A percentile compares a stretch with the other conserved stretches of the same genome.
These are phyloP conservation scores for Pythium myriotylum DNA, from an alignment of 352 stramenopile genomes.

Conservation along the genomic window DNA sequence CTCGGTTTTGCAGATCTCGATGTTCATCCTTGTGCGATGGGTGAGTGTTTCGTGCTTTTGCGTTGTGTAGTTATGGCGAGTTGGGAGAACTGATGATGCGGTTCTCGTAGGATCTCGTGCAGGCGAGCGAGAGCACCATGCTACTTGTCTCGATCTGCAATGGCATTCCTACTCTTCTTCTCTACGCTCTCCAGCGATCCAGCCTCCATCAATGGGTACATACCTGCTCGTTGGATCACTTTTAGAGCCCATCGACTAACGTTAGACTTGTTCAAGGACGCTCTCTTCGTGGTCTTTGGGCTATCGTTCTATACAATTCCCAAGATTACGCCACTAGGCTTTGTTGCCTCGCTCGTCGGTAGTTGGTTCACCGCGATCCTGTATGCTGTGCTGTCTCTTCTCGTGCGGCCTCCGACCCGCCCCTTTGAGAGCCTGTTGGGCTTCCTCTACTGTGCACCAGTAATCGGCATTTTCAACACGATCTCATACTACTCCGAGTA, in stretches of 20 bases:
- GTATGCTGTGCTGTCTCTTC: slow-evolving; percentile 58
- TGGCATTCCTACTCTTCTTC: slow-evolving; percentile 64
- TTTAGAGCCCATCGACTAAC: too few species aligned
- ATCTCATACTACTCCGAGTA: slow-evolving; percentile 89
- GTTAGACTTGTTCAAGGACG: slow-evolving; percentile 62
- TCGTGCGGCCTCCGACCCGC: slow-evolving; percentile 47
- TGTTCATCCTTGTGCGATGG: slow-evolving; percentile 77
- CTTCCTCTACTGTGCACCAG: slow-evolving; percentile 68
- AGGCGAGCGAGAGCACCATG: slow-evolving; percentile 70
- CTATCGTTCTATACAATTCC: slow-evolving; percentile 87
- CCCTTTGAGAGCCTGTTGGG: slow-evolving; percentile 58
- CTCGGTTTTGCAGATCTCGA: slow-evolving; percentile 69
- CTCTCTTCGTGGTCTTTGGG: slow-evolving; percentile 81
- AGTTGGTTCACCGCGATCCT: slow-evolving; percentile 67
- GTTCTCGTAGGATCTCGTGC: slow-evolving; percentile 51
- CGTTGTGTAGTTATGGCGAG: background rate
- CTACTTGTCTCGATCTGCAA: slow-evolving; percentile 73
- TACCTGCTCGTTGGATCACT: too few species aligned
- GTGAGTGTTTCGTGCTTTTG: slow-evolving; percentile 22
- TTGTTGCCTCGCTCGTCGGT: slow-evolving; percentile 70
- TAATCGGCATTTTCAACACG: slow-evolving; percentile 84
- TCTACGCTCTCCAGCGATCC: slow-evolving; percentile 71
- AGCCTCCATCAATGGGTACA: slow-evolving; percentile 82
- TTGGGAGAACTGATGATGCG: background rate
- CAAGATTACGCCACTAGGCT: slow-evolving; percentile 82